Base-by-base conservation (phyloP, 2,329 filamentous ascomycete species). In the Aspergillus intermedius region DNA sequence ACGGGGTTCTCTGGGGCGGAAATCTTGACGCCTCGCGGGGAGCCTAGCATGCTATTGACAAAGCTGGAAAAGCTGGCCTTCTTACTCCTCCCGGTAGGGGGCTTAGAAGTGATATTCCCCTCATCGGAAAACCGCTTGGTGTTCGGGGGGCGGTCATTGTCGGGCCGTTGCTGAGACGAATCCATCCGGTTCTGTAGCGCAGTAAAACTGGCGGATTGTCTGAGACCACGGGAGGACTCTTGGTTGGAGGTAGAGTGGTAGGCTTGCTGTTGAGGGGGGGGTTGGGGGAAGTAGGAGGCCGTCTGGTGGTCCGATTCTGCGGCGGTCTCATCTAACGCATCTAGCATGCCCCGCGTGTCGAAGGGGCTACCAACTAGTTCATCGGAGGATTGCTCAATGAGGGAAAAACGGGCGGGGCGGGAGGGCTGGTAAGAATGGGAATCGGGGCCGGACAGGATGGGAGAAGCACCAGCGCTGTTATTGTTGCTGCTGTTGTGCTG, bases 1-100 rank as follows among this genome's bases (percentile, higher is more conserved):
- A 97, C 90, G 44, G 93, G 93, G 62, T 98, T 97, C 70, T 95
- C 91, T 47, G 93, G 93, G 34, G 90, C 88, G n/a, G 93, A 97
- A 61, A 98, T 98, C 69, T 91, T 83, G 42, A 93, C 89, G 56
- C 90, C 88, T 70, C 91, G 88, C 46, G 88, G 90, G 32, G 90
- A 91, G 56, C 88, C 87, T 50, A 94, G 83, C 64, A 84, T 75
- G 66, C 85, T 91, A 67, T 84, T 91, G 76, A 95, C 84, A 62
- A 95, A 90, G 58, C 84, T 88, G 13, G 88, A 90, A 65, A 95
- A 89, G 50, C 88, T 89, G 45, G 87, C 87, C 75, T 94, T 95
- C 74, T 94, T 94, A 52, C 64, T 68, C 62, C 88, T 81, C 53
- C 84, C 70, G 52, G 84, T 74, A 3, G 77, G 73, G 13, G 76